Base-by-base conservation (phyloP, 805 yeast genomes). In the Ascoidea asiatica region DNA sequence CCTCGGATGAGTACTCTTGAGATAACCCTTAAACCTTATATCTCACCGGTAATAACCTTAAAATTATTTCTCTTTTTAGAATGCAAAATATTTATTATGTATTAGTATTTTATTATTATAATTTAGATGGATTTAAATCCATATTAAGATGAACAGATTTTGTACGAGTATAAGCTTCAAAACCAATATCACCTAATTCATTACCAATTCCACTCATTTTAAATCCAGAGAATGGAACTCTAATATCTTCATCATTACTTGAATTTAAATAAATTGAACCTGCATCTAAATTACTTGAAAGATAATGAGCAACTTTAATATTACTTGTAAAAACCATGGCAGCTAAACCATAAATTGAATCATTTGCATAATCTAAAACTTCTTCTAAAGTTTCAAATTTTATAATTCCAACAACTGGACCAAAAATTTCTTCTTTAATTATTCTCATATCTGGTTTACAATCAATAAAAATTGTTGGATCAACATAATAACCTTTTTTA, bases 181-280 rank as follows among this genome's bases (percentile, higher is more conserved):
- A 72, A 43, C 86, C 94, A 56, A 73, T 77, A 58, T 76, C 78
- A 44, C 92, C 90, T 50, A 84, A 69, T 64, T 84, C 92, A 53
- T 90, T 75, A 48, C 94, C 94, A 50, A 81, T 69, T 50, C 94
- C 95, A 51, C 84, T 75, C 71, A 72, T 67, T 64, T 83, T 82
- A 62, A 75, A 81, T 38, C 94, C 94, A 41, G 94, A 94, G 58
- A 85, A 84, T 23, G 94, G 94, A 45, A 79, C 75, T 46, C 70
- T 67, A 46, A 68, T 59, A 55, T 77, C 79, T 53, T 75, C 74
- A 51, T 75, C 81, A 55, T 81, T 80, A 43, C 80, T 78, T 11
- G 79, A 69, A 62, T 81, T 81, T 53, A 81, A 64, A 76, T 84
- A 81, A 38, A 80, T 76, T 44, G 75, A 75, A 20, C 89, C 89